phyloP scores from a whole-genome alignment of 805 yeast genomes.

The Candida wancherniae region DNA sequence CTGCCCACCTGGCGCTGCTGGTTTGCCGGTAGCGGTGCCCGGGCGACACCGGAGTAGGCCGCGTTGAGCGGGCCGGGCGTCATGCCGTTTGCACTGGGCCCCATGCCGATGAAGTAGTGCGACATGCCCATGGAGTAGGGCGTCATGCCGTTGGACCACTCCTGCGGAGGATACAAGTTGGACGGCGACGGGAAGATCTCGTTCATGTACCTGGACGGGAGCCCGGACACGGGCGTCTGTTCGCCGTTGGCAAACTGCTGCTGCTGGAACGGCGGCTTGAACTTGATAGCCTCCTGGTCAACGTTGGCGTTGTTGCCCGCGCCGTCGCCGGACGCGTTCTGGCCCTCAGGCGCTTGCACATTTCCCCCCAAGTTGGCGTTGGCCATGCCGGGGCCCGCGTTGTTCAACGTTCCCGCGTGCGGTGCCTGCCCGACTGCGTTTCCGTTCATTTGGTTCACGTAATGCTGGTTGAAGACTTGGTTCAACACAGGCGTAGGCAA shows the following conservation, averaged over 20 bases:
- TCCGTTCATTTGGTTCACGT: slow-evolving; percentile 8
- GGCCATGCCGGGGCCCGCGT: slow-evolving; percentile 1
- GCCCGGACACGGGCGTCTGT: slow-evolving; percentile 65
- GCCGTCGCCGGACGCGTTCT: slow-evolving; percentile 3
- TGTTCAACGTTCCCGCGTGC: not conserved
- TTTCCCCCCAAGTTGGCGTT: not conserved
- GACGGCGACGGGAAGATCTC: slow-evolving; percentile 80
- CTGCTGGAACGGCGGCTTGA: slow-evolving; percentile 15
- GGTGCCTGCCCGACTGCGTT: slow-evolving; percentile 1
- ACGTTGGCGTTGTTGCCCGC: slow-evolving; percentile 2
- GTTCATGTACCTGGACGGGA: slow-evolving; percentile 66
- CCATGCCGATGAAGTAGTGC: slow-evolving; percentile 34
- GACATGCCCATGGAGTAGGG: slow-evolving; percentile 32
- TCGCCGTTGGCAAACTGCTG: slow-evolving; percentile 37
- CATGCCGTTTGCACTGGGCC: slow-evolving; percentile 21
- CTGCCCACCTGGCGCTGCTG: slow-evolving; percentile 6
- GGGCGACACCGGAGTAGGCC: slow-evolving; percentile 5
- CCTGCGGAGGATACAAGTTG: slow-evolving; percentile 58
- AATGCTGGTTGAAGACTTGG: slow-evolving; percentile 28
- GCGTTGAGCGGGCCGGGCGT: slow-evolving; percentile 15
- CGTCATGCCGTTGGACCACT: slow-evolving; percentile 40
- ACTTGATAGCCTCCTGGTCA: slow-evolving; percentile 10
- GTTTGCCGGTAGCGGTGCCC: slow-evolving; percentile 12
- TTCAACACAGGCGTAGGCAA: slow-evolving; percentile 32
- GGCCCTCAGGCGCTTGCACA: slow-evolving; percentile 2